phyloP scores from a whole-genome alignment of 2,329 filamentous ascomycete genomes.

The Botrytis cinerea region DNA sequence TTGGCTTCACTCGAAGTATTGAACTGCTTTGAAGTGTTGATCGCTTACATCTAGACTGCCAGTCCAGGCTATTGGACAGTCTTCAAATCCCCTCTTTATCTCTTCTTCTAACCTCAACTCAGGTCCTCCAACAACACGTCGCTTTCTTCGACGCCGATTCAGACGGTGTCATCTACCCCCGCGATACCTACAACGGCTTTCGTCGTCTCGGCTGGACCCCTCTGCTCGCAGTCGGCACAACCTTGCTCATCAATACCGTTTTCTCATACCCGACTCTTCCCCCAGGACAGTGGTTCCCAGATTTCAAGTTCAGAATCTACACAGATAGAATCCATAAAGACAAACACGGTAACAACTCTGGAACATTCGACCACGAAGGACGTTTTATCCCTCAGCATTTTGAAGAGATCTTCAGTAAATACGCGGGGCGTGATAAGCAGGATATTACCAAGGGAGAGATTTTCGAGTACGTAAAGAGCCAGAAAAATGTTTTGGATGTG shows the following conservation, averaged over 20 bases:
- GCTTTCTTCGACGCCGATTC: conserved; percentile 54
- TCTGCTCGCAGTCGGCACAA: conserved; percentile 47
- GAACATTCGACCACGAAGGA: conserved; percentile 51
- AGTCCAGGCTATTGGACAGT: background rate
- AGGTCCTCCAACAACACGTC: conserved; percentile 55
- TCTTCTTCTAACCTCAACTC: background rate
- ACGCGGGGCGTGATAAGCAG: conserved; percentile 44
- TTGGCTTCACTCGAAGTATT: background rate
- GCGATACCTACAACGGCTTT: conserved; percentile 52
- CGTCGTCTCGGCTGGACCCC: conserved; percentile 49
- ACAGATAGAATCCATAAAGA: conserved; percentile 40
- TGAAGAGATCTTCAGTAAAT: conserved; percentile 54
- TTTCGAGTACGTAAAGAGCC: conserved; percentile 44
- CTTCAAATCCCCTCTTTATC: background rate
- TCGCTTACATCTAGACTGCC: background rate
- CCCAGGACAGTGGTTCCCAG: conserved; percentile 43
- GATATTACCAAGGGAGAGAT: conserved; percentile 45
- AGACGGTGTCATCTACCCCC: conserved; percentile 55
- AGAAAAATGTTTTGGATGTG: conserved; percentile 48
- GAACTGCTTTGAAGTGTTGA: background rate
- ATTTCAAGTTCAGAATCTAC: conserved; percentile 45
- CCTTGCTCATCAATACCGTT: conserved; percentile 51
- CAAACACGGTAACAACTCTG: conserved; percentile 51
- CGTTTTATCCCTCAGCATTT: conserved; percentile 52
- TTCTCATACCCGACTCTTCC: conserved; percentile 52